phyloP scores from a whole-genome alignment of 2,329 filamentous ascomycete genomes.

The Sporothrix pallida region DNA sequence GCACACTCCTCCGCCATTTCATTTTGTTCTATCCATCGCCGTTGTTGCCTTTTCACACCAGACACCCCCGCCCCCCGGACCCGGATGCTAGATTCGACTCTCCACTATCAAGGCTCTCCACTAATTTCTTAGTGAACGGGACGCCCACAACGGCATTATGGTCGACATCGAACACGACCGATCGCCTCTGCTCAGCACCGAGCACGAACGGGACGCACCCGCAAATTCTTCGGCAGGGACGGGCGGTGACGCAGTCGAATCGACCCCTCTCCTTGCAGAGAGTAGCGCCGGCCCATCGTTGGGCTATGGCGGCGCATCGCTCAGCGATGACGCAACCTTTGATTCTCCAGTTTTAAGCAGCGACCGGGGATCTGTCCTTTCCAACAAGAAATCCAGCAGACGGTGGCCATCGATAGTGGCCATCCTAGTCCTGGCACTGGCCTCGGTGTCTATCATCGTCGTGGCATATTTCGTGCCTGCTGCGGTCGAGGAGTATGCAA shows the following conservation, averaged over 20 bases:
- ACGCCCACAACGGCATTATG: constrained; percentile 45
- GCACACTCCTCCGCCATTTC: background rate
- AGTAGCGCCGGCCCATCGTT: background rate
- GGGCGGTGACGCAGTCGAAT: constrained; percentile 46
- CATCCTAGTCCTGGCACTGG: constrained; percentile 66
- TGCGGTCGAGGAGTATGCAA: constrained; percentile 82
- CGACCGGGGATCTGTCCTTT: constrained; percentile 44
- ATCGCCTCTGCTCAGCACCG: constrained; percentile 51
- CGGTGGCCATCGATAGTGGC: constrained; percentile 83
- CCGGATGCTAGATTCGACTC: background rate
- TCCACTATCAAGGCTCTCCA: constrained; percentile 6
- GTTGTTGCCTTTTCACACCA: background rate
- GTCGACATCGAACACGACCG: constrained; percentile 49
- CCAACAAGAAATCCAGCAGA: constrained; percentile 50
- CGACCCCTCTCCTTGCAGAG: constrained; percentile 58
- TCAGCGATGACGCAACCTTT: constrained; percentile 3
- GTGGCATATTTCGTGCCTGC: constrained; percentile 82
- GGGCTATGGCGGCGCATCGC: background rate
- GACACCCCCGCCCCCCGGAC: background rate
- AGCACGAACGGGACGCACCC: constrained; percentile 33
- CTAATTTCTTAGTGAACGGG: constrained; percentile 8
- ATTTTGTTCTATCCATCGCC: background rate
- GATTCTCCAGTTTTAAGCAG: constrained; percentile 33
- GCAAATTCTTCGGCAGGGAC: background rate
- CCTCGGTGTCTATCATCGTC: constrained; percentile 72